Base-by-base conservation (phyloP, 192 early-diverging fungal genomes). In the Coemansia sp. region DNA sequence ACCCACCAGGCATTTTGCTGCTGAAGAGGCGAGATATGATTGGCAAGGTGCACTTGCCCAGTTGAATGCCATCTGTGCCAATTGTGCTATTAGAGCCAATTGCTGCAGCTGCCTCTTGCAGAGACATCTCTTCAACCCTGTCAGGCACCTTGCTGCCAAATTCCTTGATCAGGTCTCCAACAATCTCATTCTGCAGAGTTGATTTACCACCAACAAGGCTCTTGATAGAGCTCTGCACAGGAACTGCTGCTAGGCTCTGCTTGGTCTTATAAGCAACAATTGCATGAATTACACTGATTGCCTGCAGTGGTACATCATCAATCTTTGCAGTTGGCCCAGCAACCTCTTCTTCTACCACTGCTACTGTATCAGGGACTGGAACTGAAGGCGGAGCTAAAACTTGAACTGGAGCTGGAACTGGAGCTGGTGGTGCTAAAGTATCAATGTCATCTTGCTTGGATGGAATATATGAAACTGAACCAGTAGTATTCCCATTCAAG, bases 161-260 rank as follows among this genome's bases (percentile, higher is more conserved):
- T 75, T 98, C 95, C 64, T 92, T 94, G 58, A 89, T 91, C 46
- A 98, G 78, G 69, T 95, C 94, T 74, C 94, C 95, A 52, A 98
- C 81, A 36, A 98, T 93, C 64, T 98, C 95, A 83, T 98, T 98
- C 69, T 94, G 91, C 30, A 93, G 81, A 42, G 91, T 97, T 6
- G 90, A 93, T 73, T 98, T 98, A 65, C 95, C 95, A 29, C 87
- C 90, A 47, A 94, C 90, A 34, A 95, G 85, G 42, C 91, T 88
- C 83, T 97, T 82, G 34, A 82, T 76, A 53, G 85, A 85, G 78
- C 92, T 94, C 57, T 73, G 61, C 28, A 86, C 67, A 22, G 91
- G 85, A 47, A 95, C 71, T 20, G 90, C 88, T 22, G 83, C 73
- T 1, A 92, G 71, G 10, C 86, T 65, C 78, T 94, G 93, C 84